Base-by-base conservation (phyloP, 257 asterid species). In the Solanum gracilifrons region DNA sequence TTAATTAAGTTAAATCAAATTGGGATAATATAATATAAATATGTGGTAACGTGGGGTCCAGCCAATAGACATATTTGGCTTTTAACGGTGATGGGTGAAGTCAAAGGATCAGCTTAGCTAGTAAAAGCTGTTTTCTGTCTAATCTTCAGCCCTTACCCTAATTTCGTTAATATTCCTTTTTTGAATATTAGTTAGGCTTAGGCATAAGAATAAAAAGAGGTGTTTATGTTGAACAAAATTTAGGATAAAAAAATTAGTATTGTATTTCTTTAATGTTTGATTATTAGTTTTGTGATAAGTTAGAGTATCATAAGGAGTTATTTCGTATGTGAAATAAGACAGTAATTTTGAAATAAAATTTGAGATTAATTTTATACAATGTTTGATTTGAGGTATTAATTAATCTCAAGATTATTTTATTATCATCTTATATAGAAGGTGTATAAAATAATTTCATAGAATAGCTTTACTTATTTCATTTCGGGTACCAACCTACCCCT, bases 91-190 rank as follows among this genome's bases (percentile, higher is more conserved):
- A 88, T 39, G 86, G 76, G 79, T 48, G 32, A 90, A 93, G 94
- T 94, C 96, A 93, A 94, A 89, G 83, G 83, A 91, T 92, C 91
- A 80, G 89, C 90, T 88, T 91, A 86, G 89, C 92, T 91, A 85
- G 90, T 86, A 87, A 93, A 90, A 92, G 96, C 94, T 91, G 89
- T 87, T 89, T 88, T 89, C 85, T 90, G 93, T 90, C 91, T 86
- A 76, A 76, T 43, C 25, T 43, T 39, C 83, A 13, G 6, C 35
- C 35, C 35, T 75, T 74, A 74, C 82, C 80, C 27, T 21, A 20
- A 33, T 73, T 73, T 74, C 75, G 6, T 68, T 29, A 68, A 29
- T 68, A 29, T 29, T 71, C 76, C 37, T 72, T 33, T 72, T 72
- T 72, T 33, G 43, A 72, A 33, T 18, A 72, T 32, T 32, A 18